Evolutionary conservation across 2,329 filamentous ascomycete genomes (phyloP), one percentile per base, ranked within the genome.

Genomic region (Ophiostoma perfectum): DNA sequence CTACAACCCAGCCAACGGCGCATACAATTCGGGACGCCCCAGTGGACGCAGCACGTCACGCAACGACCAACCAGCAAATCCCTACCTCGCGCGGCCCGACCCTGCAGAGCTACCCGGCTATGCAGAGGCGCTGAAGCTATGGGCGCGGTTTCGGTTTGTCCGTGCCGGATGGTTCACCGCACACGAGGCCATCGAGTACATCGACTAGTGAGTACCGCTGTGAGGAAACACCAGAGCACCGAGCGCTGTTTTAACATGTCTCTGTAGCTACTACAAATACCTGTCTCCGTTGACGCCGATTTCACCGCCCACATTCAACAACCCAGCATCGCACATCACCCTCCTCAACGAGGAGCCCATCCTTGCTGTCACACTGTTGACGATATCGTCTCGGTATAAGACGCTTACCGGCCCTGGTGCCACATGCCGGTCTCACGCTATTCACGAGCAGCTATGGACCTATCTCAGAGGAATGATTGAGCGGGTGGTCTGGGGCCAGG

Each of bases 391-490:
- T 5, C 87, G 95, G 66, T 96, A 97, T 76, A 89, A 90, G 76
- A 86, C 87, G 70, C 88, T 97, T 64, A 84, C 88, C 27, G 92
- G 92, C 1, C 88, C 93, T 0, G 93, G 92, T 2, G 90, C 91
- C 0, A 84, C 89, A 71, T 96, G 92, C 64, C 88, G 95, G 66
- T 92, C 93, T 0, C 92, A 95, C 74, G 90, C 92, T 64, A 96
- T 99, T 67, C 95, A 98, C 73, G 92, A 97, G 74, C 93, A 96
- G 77, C 85, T 98, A 5, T 99, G 95, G 95, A 91, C 88, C 42
- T 96, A 97, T 75, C 84, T 98, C 42, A 89, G 93, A 66, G 91
- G 92, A 69, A 97, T 98, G 91, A 95, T 98, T 72, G 92, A 97
- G 78, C 88, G 94, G 45, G 90, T 96, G 72, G 88, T 98, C 49